Conservation (phyloP, 139 green algal genomes). For the Closterium sp. region DNA sequence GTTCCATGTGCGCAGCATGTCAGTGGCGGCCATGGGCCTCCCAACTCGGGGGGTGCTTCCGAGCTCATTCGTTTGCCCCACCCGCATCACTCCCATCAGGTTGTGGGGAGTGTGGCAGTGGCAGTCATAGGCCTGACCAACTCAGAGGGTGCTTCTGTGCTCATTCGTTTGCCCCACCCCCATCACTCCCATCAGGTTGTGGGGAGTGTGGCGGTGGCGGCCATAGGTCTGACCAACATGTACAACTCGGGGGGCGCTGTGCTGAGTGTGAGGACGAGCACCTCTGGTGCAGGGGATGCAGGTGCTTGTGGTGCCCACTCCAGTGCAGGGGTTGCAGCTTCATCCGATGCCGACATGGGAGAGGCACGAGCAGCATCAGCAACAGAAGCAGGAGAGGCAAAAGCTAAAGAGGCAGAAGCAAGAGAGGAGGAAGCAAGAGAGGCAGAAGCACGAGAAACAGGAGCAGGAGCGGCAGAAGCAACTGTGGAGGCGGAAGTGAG, state of each 20-base stretch:
- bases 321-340: too few species aligned
- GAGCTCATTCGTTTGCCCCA: too few species aligned
- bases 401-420: background rate
- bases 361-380: background rate
- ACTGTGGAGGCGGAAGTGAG: slow-evolving; percentile 11
- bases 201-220: slow-evolving; percentile 16
- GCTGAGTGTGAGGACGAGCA: background rate
- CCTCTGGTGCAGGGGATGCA: background rate
- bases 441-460: too few species aligned
- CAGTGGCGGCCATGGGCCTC: too few species aligned
- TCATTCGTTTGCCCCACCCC: too few species aligned
- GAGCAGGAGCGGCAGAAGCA: background rate
- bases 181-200: slow-evolving; percentile 10
- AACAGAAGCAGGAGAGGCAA: background rate
- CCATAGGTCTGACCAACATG: slow-evolving; percentile 42
- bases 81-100: slow-evolving; percentile 5
- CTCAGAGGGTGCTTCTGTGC: too few species aligned
- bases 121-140: too few species aligned
- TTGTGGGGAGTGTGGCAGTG: too few species aligned
- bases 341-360: background rate
- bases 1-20: too few species aligned
- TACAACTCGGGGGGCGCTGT: slow-evolving; percentile 46
- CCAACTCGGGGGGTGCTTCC: too few species aligned
- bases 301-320: too few species aligned
- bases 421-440: background rate